These are phyloP conservation scores for Penicillium daleae DNA, from an alignment of 495 filamentous ascomycete species.

Conservation along the genomic window DNA sequence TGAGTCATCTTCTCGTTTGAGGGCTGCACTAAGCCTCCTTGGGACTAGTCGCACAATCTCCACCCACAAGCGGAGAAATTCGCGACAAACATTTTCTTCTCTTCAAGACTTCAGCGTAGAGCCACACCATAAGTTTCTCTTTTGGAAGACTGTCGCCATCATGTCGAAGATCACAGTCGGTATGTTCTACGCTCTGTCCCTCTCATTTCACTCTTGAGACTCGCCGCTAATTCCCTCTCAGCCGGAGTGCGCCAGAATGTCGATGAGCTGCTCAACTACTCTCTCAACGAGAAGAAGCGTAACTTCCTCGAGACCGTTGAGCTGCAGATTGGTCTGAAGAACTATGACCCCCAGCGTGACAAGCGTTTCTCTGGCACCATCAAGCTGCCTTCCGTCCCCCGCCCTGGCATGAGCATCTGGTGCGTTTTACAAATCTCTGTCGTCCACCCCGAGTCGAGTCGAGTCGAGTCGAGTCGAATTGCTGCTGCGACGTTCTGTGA, in stretches of 20 bases:
- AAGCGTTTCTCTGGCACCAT: slow-evolving; percentile 99
- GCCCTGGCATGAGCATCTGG: slow-evolving; percentile 94
- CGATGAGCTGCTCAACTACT: slow-evolving; percentile 87
- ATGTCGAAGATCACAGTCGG: slow-evolving; percentile 91
- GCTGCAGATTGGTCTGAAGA: slow-evolving; percentile 99
- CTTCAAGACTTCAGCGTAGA: slow-evolving; percentile 54
- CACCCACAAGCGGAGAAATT: slow-evolving; percentile 56
- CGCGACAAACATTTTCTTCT: slow-evolving; percentile 33
- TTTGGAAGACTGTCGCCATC: slow-evolving; percentile 64
- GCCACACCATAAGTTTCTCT: slow-evolving; percentile 73
- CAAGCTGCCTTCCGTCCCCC: slow-evolving; percentile 85
- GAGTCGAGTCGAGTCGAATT: neutral
- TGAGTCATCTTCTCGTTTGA: slow-evolving; percentile 37
- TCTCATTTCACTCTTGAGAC: slow-evolving; percentile 4
- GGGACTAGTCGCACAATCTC: slow-evolving; percentile 33
- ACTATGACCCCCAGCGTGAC: slow-evolving; percentile 99
- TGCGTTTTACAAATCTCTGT: slow-evolving; percentile 41
- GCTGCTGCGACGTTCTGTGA: neutral
- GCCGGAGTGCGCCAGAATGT: slow-evolving; percentile 97
- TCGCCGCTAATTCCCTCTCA: slow-evolving; percentile 45
- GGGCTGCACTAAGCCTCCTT: slow-evolving; percentile 40
- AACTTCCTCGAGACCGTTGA: slow-evolving; percentile 95
- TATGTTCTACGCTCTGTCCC: slow-evolving; percentile 44
- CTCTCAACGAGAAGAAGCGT: slow-evolving; percentile 95
- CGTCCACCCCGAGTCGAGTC: slow-evolving; percentile 3